These are phyloP conservation scores for Pythium chondricola DNA, from an alignment of 352 stramenopile species.

Conservation along the genomic window DNA sequence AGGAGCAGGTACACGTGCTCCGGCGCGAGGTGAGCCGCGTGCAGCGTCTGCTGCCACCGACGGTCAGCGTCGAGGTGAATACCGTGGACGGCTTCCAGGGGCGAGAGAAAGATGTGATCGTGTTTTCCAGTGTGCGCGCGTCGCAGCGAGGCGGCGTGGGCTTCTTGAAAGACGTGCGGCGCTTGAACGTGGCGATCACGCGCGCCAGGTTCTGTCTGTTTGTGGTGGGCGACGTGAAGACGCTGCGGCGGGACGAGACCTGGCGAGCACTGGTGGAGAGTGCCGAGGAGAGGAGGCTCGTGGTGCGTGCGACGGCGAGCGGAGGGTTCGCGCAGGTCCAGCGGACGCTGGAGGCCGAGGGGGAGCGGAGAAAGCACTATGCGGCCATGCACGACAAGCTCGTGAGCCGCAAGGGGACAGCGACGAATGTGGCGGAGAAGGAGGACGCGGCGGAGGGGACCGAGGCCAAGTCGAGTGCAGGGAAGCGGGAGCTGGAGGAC, in stretches of 20 bases:
- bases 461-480: background rate
- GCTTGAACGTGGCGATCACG: conserved; percentile 89
- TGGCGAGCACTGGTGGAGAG: conserved; percentile 76
- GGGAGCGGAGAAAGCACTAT: conserved; percentile 41
- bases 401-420: conserved; percentile 25
- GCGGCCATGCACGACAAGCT: conserved; percentile 68
- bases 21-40: conserved; percentile 56
- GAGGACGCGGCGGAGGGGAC: background rate
- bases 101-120: conserved; percentile 98
- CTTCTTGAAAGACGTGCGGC: conserved; percentile 87
- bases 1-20: conserved; percentile 90
- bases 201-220: conserved; percentile 85
- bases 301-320: conserved; percentile 37
- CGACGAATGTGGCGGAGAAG: background rate
- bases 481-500: too few species aligned
- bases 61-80: conserved; percentile 90
- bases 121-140: conserved; percentile 95
- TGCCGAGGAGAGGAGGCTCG: conserved; percentile 51
- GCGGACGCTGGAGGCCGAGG: conserved; percentile 6
- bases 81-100: conserved; percentile 98
- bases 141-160: conserved; percentile 77
- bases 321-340: conserved; percentile 9
- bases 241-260: conserved; percentile 67
- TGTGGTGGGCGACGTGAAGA: conserved; percentile 76
- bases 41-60: conserved; percentile 30